Evolutionary conservation across 257 asterid genomes (phyloP).

Genomic region (Parsonsia alboflavescens): DNA sequence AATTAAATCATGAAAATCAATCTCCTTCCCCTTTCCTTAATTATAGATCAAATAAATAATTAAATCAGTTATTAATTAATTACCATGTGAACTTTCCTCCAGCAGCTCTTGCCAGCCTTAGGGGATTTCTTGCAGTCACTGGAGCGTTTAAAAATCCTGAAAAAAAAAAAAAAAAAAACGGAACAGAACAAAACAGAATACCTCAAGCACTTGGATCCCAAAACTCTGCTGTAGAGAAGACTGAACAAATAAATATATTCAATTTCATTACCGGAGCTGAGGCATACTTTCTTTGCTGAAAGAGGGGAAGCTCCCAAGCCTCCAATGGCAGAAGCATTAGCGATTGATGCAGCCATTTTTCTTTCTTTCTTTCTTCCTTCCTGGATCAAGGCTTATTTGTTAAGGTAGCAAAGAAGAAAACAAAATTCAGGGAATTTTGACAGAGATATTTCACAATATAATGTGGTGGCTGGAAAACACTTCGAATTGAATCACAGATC

Average conservation of each 20-base stretch:
- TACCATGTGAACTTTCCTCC: slow-evolving; percentile 80
- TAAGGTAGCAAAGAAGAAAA: too few relatives aligned
- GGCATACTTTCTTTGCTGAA: slow-evolving; percentile 42
- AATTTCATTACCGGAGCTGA: slow-evolving; percentile 42
- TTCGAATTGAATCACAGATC: slow-evolving; percentile 32
- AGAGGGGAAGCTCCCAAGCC: slow-evolving; percentile 62
- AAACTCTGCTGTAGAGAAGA: too few relatives aligned
- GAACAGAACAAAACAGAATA: too few relatives aligned
- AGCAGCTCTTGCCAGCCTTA: slow-evolving; percentile 57
- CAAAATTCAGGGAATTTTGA: too few relatives aligned
- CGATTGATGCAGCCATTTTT: slow-evolving; percentile 63
- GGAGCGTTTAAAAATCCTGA: slow-evolving; percentile 56
- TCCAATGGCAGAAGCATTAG: slow-evolving; percentile 55
- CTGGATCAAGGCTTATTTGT: neutral
- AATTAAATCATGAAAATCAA: too few relatives aligned
- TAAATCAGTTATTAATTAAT: neutral
- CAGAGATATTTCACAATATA: slow-evolving; percentile 22
- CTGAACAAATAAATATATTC: too few relatives aligned
- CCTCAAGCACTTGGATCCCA: too few relatives aligned
- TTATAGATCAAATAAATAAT: neutral
- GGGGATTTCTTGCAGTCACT: slow-evolving; percentile 60
- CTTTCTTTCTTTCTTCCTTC: too few relatives aligned
- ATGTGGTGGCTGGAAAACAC: slow-evolving; percentile 42
- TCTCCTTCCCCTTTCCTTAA: neutral
- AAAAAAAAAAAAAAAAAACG: too few relatives aligned